Base-by-base conservation (phyloP, 495 filamentous ascomycete species). In the Aspergillus egyptiacus region DNA sequence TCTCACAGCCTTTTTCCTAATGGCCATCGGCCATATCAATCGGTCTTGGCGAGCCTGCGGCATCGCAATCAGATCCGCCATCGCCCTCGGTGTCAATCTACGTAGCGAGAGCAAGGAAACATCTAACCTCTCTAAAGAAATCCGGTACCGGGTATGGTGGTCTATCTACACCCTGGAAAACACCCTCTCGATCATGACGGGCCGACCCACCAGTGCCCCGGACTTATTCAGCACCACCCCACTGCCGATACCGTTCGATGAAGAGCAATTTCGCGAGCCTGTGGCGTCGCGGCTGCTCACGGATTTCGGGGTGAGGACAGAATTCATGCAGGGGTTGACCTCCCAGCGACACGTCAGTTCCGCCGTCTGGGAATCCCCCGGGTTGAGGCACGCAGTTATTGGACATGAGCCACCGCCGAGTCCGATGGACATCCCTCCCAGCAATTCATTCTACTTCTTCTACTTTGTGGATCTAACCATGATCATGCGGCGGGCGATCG, bases 21-120 rank as follows among this genome's bases (percentile, higher is more conserved):
- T 83, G 37, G 62, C 74, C 13, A 73, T 70, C 24, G 77, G 76
- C 17, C 79, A 83, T 48, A 67, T 81, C 19, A 84, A 82, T 51
- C 64, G 82, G 80, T 54, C 82, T 22, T 86, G 79, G 80, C 69
- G 74, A 53, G 69, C 77, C 18, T 72, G 69, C 59, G 83, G 81
- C 18, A 63, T 82, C 34, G 74, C 79, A 6, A 68, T 85, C 45
- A 73, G 81, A 37, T 74, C 77, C 46, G 79, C 78, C 5, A 64
- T 76, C 27, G 72, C 74, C 0, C 72, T 85, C 35, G 82, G 81
- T 9, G 63, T 86, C 15, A 79, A 85, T 49, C 60, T 84, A n/a
- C 77, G 79, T 20, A 84, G 75, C 53, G 74, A 81, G 24, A 76
- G 68, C 19, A 66, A 64, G 11, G 61, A 64, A 8, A 57, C 81